phyloP scores from a whole-genome alignment of 2,329 filamentous ascomycete genomes.

The Colletotrichum zoysiae region DNA sequence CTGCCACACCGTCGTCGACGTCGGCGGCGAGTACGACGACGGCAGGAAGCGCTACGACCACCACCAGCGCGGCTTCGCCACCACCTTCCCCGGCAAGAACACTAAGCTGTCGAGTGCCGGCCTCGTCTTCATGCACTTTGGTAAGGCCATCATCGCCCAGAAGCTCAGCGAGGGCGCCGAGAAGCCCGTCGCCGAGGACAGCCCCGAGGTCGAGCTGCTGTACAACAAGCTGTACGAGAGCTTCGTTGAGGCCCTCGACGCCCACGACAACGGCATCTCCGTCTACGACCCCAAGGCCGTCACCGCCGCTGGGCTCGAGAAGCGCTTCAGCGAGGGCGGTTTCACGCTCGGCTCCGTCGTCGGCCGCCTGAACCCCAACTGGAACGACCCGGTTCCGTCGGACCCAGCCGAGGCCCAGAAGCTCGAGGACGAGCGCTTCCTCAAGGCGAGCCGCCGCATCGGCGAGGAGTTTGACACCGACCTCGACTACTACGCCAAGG shows the following conservation, averaged over 20 bases:
- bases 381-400: slow-evolving; percentile 74
- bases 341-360: slow-evolving; percentile 90
- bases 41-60: slow-evolving; percentile 88
- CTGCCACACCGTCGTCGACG: slow-evolving; percentile 97
- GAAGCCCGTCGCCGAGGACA: slow-evolving; percentile 64
- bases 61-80: slow-evolving; percentile 92
- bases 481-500: slow-evolving; percentile 78
- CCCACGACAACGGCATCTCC: slow-evolving; percentile 95
- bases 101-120: slow-evolving; percentile 96
- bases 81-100: slow-evolving; percentile 83
- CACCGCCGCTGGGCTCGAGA: slow-evolving; percentile 78
- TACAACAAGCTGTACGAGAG: slow-evolving; percentile 92
- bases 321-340: slow-evolving; percentile 85
- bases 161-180: slow-evolving; percentile 62
- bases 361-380: slow-evolving; percentile 81
- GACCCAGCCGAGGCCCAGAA: slow-evolving; percentile 72
- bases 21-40: slow-evolving; percentile 94
- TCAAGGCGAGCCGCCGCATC: slow-evolving; percentile 82
- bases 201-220: slow-evolving; percentile 78
- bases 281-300: slow-evolving; percentile 81
- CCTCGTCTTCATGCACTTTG: slow-evolving; percentile 96
- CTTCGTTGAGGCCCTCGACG: slow-evolving; percentile 96
- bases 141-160: slow-evolving; percentile 81
- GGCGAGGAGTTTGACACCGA: slow-evolving; percentile 89
- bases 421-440: slow-evolving; percentile 85